phyloP scores from a whole-genome alignment of 768 basidiomycete genomes.

The Kockovaella imperatae region DNA sequence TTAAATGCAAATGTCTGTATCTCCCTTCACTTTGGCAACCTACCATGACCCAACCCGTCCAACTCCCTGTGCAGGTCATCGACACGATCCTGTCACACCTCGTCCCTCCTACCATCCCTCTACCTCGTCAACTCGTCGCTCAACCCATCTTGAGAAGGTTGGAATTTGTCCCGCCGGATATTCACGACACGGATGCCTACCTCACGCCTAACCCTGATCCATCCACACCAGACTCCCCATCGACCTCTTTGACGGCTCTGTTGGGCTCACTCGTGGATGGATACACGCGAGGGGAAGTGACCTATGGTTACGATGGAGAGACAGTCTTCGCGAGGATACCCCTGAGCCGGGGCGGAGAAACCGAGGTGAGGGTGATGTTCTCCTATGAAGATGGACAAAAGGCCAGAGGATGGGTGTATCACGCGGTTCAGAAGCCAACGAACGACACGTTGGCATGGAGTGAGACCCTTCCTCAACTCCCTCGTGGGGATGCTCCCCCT shows the following conservation, averaged over 20 bases:
- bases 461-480: background rate
- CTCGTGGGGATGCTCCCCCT: background rate
- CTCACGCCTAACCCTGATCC: background rate
- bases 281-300: background rate
- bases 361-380: background rate
- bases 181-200: background rate
- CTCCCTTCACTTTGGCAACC: too few relatives aligned
- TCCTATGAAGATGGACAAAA: background rate
- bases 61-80: background rate
- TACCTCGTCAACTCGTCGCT: background rate
- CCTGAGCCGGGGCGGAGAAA: background rate
- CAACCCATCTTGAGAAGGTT: background rate
- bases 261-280: background rate
- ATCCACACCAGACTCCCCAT: background rate
- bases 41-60: too few relatives aligned
- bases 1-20: too few relatives aligned
- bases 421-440: background rate
- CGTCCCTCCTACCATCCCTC: background rate
- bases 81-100: slow-evolving; percentile 1
- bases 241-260: background rate
- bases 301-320: background rate
- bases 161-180: background rate
- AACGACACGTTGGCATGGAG: background rate
- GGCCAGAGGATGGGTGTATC: background rate
- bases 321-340: background rate